phyloP scores from a whole-genome alignment of 805 yeast genomes.

The Cyberlindnera americana region DNA sequence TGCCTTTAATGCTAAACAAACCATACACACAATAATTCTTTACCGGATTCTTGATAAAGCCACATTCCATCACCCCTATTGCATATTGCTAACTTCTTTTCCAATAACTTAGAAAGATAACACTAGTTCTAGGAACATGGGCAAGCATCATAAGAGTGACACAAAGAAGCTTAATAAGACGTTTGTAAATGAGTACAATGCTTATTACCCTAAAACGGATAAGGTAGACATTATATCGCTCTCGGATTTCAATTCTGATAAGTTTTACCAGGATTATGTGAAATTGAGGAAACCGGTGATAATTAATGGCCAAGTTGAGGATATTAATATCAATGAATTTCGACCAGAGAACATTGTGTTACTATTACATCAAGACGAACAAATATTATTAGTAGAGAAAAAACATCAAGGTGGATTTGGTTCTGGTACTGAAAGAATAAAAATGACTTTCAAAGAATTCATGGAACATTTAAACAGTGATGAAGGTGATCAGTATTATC shows the following conservation, averaged over 20 bases:
- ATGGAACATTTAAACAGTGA: slow-evolving; percentile 34
- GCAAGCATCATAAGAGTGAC: too few species aligned
- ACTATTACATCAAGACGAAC: slow-evolving; percentile 34
- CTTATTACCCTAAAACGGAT: slow-evolving; percentile 11
- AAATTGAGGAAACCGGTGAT: slow-evolving; percentile 42
- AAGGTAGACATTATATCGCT: slow-evolving; percentile 1
- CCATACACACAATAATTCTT: too few species aligned
- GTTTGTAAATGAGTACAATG: slow-evolving; percentile 9
- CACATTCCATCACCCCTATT: too few species aligned
- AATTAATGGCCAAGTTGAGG: slow-evolving; percentile 37
- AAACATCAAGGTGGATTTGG: slow-evolving; percentile 64
- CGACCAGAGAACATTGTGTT: slow-evolving; percentile 32
- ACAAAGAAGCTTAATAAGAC: slow-evolving; percentile 4
- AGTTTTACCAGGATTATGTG: slow-evolving; percentile 18
- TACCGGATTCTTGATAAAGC: too few species aligned
- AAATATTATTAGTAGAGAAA: slow-evolving; percentile 52
- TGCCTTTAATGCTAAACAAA: too few species aligned
- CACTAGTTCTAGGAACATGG: too few species aligned
- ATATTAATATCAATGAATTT: slow-evolving; percentile 33
- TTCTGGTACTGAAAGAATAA: slow-evolving; percentile 51
- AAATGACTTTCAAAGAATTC: slow-evolving; percentile 49
- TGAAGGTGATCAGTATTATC: slow-evolving; percentile 51
- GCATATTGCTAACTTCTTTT: too few species aligned
- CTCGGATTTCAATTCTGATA: not conserved
- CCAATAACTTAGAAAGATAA: too few species aligned